Percentiles rank a stretch among this genome's conserved stretches.
Conservation (phyloP, 768 basidiomycete species). For the Amanita molliuscula region DNA sequence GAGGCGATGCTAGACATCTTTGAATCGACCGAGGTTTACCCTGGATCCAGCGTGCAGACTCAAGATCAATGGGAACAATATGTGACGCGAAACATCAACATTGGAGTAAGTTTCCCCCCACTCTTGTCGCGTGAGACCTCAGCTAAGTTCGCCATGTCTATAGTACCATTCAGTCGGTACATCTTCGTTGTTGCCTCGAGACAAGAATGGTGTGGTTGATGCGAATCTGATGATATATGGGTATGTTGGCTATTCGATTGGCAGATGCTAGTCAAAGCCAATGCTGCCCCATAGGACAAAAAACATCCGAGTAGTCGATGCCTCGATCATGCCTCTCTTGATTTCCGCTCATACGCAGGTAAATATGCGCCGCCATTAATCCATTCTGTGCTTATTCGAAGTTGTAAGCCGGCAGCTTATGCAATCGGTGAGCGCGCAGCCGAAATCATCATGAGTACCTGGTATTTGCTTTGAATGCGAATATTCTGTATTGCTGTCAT, state of each 20-base stretch:
- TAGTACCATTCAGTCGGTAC: slow-evolving; percentile 17
- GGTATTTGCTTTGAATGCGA: too few species aligned
- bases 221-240: slow-evolving; percentile 1
- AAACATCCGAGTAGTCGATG: slow-evolving; percentile 37
- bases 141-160: neutral
- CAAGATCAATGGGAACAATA: slow-evolving; percentile 6
- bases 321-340: slow-evolving; percentile 30
- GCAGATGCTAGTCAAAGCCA: neutral
- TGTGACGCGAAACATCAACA: neutral
- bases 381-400: neutral
- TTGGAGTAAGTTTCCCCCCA: neutral
- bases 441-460: slow-evolving; percentile 8
- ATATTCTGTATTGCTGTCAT: too few species aligned
- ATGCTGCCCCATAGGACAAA: slow-evolving; percentile 23
- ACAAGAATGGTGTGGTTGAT: slow-evolving; percentile 17
- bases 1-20: slow-evolving; percentile 19
- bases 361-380: neutral
- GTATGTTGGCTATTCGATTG: neutral
- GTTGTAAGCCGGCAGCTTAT: slow-evolving; percentile 15
- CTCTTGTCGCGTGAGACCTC: neutral
- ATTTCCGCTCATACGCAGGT: slow-evolving; percentile 26
- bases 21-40: slow-evolving; percentile 18
- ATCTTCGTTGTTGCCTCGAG: slow-evolving; percentile 19
- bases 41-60: slow-evolving; percentile 11
- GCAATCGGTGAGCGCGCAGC: slow-evolving; percentile 17